These are phyloP conservation scores for Trifolium repens DNA, from an alignment of 306 rosid genomes.

Conservation along the genomic window DNA sequence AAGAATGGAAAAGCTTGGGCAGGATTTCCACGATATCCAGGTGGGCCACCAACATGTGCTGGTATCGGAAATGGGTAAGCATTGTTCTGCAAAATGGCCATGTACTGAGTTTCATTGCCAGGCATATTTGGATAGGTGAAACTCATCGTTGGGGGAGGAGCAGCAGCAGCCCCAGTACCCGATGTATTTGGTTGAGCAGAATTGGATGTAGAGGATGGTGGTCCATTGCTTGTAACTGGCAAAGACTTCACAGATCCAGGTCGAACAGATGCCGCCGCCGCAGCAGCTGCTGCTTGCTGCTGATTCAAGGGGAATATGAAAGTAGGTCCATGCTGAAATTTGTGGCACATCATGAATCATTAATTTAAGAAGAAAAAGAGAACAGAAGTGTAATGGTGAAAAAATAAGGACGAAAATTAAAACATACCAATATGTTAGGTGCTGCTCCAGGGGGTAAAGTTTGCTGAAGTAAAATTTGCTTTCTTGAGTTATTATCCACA, in stretches of 20 bases:
- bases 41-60: conserved; percentile 84
- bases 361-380: neutral
- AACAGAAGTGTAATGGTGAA: neutral
- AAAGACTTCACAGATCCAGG: conserved; percentile 81
- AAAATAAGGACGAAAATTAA: neutral
- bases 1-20: conserved; percentile 79
- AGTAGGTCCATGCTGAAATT: conserved; percentile 85
- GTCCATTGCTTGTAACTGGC: conserved; percentile 56
- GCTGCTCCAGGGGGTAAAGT: conserved; percentile 84
- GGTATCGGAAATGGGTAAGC: conserved; percentile 88
- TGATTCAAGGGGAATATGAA: conserved; percentile 87
- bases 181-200: conserved; percentile 50
- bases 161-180: conserved; percentile 47
- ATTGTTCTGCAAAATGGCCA: conserved; percentile 88
- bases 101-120: conserved; percentile 80
- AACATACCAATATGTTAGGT: conserved; percentile 79
- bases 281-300: conserved; percentile 86
- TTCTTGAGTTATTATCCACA: conserved; percentile 71
- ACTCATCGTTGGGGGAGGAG: conserved; percentile 74
- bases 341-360: neutral
- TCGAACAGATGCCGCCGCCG: conserved; percentile 69
- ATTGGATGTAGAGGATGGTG: conserved; percentile 52
- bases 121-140: conserved; percentile 83
- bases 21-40: conserved; percentile 84
- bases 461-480: conserved; percentile 84